Evolutionary conservation across 2,329 filamentous ascomycete genomes (phyloP).

Genomic region (Colletotrichum lentis): DNA sequence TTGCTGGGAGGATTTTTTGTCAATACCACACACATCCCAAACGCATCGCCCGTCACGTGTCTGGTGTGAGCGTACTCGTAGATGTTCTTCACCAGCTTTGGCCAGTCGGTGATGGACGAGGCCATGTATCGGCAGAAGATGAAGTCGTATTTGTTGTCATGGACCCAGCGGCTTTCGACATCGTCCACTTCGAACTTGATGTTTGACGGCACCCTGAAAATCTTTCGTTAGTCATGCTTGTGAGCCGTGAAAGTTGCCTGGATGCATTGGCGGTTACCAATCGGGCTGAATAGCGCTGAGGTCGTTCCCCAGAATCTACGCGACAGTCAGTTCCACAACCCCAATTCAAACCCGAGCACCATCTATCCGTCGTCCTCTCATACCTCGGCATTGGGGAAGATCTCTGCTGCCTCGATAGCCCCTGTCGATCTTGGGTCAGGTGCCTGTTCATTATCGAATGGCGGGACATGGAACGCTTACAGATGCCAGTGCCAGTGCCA

Average conservation of each 20-base stretch:
- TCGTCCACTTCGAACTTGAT: slow-evolving; percentile 65
- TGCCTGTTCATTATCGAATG: background rate
- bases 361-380: too few species aligned
- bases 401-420: slow-evolving; percentile 44
- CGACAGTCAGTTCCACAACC: background rate
- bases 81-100: slow-evolving; percentile 56
- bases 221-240: background rate
- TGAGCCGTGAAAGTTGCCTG: background rate
- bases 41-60: background rate
- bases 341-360: too few species aligned
- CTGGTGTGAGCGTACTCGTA: slow-evolving; percentile 54
- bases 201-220: slow-evolving; percentile 61
- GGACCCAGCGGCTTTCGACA: slow-evolving; percentile 64
- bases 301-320: slow-evolving; percentile 20
- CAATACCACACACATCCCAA: too few species aligned
- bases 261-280: background rate
- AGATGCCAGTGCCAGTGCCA: slow-evolving; percentile 70
- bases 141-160: slow-evolving; percentile 65
- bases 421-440: background rate
- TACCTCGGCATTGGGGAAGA: slow-evolving; percentile 15
- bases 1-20: slow-evolving; percentile 49
- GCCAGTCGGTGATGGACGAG: slow-evolving; percentile 65
- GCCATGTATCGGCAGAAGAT: slow-evolving; percentile 65
- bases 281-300: slow-evolving; percentile 21
- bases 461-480: slow-evolving; percentile 40